These are phyloP conservation scores for Coemansia sp. DNA, from an alignment of 192 early-diverging fungal species.

Conservation along the genomic window DNA sequence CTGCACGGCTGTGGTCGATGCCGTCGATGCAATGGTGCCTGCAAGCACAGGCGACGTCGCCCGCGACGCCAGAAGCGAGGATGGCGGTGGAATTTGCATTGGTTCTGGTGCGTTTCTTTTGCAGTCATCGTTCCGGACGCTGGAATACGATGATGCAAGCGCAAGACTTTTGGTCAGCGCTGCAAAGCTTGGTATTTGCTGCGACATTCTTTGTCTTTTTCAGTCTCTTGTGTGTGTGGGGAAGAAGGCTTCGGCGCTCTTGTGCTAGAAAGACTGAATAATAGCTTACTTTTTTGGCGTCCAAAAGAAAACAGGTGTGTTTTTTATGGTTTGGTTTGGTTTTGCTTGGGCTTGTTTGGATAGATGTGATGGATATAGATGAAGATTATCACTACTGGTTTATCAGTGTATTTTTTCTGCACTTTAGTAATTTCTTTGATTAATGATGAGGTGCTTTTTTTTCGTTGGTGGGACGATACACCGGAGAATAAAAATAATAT, in stretches of 20 bases:
- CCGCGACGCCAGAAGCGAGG: slow-evolving; percentile 1
- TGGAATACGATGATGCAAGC: background rate
- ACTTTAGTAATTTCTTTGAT: background rate
- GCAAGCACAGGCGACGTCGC: background rate
- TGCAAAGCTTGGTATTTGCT: slow-evolving; percentile 12
- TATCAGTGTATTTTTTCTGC: background rate
- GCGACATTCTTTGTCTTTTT: slow-evolving; percentile 5
- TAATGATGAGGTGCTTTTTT: background rate
- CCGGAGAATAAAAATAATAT: background rate
- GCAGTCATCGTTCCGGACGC: background rate
- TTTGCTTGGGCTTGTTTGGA: background rate
- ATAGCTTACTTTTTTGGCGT: background rate
- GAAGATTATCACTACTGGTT: background rate
- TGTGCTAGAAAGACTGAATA: no score
- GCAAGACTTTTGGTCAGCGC: slow-evolving; percentile 5
- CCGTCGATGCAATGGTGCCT: background rate
- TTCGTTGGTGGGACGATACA: background rate
- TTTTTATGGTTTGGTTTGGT: background rate
- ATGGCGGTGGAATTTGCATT: background rate
- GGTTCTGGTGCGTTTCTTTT: background rate
- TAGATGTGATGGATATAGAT: background rate
- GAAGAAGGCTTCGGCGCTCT: background rate
- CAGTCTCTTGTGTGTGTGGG: background rate
- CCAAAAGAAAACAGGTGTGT: background rate
- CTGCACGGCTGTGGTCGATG: background rate